A percentile compares a stretch with the other conserved stretches of the same genome.
Evolutionary conservation across 139 green algal species (phyloP).

Genomic region (Chlamydomonas schloesseri): DNA sequence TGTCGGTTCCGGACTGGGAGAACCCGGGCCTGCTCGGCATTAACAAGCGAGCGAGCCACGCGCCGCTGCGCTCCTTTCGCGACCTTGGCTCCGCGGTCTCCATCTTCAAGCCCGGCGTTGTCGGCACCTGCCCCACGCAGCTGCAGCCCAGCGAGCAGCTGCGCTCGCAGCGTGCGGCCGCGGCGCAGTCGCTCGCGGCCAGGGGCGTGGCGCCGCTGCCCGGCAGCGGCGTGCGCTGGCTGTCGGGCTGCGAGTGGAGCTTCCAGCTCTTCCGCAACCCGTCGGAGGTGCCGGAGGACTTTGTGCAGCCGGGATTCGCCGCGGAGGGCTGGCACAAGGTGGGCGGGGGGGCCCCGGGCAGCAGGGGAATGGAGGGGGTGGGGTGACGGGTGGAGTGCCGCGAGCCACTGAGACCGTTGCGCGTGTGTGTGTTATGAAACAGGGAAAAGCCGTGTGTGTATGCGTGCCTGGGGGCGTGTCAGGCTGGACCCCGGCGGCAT

Average conservation of each 20-base stretch:
- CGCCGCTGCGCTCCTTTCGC: slow-evolving; percentile 69
- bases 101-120: background rate
- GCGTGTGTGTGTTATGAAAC: too few relatives aligned
- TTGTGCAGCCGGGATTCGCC: slow-evolving; percentile 34
- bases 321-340: background rate
- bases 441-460: too few relatives aligned
- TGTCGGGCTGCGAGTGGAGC: slow-evolving; percentile 73
- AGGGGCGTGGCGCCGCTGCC: background rate
- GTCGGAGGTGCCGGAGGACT: slow-evolving; percentile 64
- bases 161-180: background rate
- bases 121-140: background rate
- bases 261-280: slow-evolving; percentile 77
- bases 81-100: slow-evolving; percentile 44
- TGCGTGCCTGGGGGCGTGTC: too few relatives aligned
- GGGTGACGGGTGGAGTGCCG: too few relatives aligned
- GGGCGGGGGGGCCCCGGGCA: too few relatives aligned
- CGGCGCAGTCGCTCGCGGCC: background rate
- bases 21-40: slow-evolving; percentile 75
- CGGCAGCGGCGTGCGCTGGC: slow-evolving; percentile 13
- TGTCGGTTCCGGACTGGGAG: slow-evolving; percentile 73
- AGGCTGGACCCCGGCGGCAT: too few relatives aligned
- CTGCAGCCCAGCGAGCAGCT: background rate
- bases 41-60: slow-evolving; percentile 76
- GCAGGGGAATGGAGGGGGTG: too few relatives aligned
- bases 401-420: too few relatives aligned